Base-by-base conservation (phyloP, 2,329 filamentous ascomycete genomes). In the Aspergillus aculeatus region DNA sequence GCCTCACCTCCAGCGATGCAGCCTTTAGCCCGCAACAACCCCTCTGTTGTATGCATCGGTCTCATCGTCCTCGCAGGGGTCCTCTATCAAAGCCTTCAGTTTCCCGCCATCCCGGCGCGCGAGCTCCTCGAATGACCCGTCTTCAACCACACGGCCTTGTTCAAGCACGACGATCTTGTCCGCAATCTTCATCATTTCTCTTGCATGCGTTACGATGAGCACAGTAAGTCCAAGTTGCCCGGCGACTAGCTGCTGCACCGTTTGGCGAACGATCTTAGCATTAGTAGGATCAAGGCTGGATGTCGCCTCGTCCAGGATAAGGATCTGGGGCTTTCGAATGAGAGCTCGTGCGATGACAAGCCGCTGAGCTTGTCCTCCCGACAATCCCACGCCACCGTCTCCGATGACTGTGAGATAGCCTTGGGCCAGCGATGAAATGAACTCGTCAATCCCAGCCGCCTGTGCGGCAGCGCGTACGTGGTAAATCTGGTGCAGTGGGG, bases 291-390 rank as follows among this genome's bases (percentile, higher is more conserved):
- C 93, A 0, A 98, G 80, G 0, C 89, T 89, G 26, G 87, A 90
- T 0, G 93, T 97, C 1, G 92, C 91, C 76, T 97, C 93, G 68
- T 98, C 94, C 2, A 97, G 78, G 2, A 97, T 83, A 16, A 97
- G 77, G 2, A 97, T 79, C 47, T 83, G 82, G 0, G 92, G 92
- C 14, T 82, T 79, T 0, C 91, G 83, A 0, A 90, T 83, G 0
- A 97, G 79, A 0, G 92, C 92, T 1, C 93, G 82, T 0, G 93
- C 92, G 61, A 97, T 92, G 21, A 87, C 88, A 2, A 97, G 75
- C 0, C 92, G 83, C 72, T 97, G 93, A 0, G 88, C 85, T 73
- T 97, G 93, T 0, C 94, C 94, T 0, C 91, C 92, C 0, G 89
- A 92, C 0, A 97, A 75, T 0, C 83, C 78, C 19, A 89, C 82